Conservation (phyloP, 139 green algal species). For the Eudorina sp. region DNA sequence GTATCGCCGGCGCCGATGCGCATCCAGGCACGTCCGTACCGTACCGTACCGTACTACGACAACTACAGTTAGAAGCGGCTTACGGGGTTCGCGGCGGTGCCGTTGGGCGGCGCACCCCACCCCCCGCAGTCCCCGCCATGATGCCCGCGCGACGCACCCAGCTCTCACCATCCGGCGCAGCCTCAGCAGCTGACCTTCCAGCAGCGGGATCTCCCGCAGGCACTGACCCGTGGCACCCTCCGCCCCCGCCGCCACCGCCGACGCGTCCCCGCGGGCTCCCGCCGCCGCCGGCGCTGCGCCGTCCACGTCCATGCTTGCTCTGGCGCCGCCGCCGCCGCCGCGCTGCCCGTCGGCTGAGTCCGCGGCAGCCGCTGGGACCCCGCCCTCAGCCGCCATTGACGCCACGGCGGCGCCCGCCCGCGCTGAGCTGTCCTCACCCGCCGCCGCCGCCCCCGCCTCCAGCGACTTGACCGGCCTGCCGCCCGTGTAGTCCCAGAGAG, state of each 20-base stretch:
- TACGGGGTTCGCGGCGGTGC: no score
- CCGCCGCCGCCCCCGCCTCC: not conserved
- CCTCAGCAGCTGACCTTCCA: constrained; percentile 58
- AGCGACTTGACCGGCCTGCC: not conserved
- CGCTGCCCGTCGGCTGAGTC: not conserved
- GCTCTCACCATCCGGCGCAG: constrained; percentile 62
- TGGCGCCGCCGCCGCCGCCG: not conserved
- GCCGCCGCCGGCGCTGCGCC: not conserved
- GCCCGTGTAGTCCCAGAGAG: constrained; percentile 66
- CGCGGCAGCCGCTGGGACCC: not conserved
- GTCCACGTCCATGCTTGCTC: constrained; percentile 6
- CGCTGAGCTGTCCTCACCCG: not conserved
- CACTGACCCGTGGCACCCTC: not conserved
- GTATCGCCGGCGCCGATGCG: no score
- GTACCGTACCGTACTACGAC: no score
- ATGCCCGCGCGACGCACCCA: no score
- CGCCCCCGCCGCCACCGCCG: not conserved
- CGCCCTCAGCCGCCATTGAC: not conserved
- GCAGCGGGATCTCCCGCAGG: constrained; percentile 37
- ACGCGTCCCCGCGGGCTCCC: not conserved
- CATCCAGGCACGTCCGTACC: no score
- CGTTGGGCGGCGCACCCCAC: no score
- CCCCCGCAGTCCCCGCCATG: no score
- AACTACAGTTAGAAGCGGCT: no score
- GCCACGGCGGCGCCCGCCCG: not conserved